Base-by-base conservation (phyloP, 2,329 filamentous ascomycete genomes). In the Aspergillus puulaauensis region DNA sequence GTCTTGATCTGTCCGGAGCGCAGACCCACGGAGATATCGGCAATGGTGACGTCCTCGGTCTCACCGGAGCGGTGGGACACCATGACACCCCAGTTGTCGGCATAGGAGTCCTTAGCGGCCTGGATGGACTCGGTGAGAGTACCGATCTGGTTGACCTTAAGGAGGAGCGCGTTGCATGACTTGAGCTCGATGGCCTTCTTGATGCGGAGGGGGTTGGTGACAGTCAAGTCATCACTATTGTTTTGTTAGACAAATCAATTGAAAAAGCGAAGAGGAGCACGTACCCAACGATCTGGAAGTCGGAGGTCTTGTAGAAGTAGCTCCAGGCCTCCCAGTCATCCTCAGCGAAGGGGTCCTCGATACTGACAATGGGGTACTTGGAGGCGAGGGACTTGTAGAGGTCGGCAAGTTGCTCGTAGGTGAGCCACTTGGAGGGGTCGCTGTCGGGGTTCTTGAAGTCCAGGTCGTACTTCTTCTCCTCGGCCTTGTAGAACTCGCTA, bases 371-470 rank as follows among this genome's bases (percentile, higher is more conserved):
- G 73, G 95, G 93, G 84, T 99, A 99, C 84, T 96, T 97, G 85
- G 88, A 85, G 76, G 86, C 84, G 62, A 99, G 88, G 47, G 87
- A 83, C 78, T 90, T 86, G 88, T 99, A 98, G 72, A 96, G 82
- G 73, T 89, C 87, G 75, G 95, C 93, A 63, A 99, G 90, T 83
- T 99, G 84, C 85, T 98, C 91, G 82, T 98, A 98, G 69, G 91
- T 96, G 84, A 99, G 84, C 95, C 95, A 98, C 87, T 99, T 98
- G 84, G 81, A 85, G 75, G 88, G 85, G 83, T 99, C 95, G 78
- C 90, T 95, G 65, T 98, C 89, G 73, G 95, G 93, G 88, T 99
- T 99, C 91, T 99, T 98, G 91, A 98, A 99, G 89, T 98, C 95
- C 66, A 99, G 86, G 77, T 99, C 95, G 86, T 99, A 99, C 86